Percentiles rank a stretch among this genome's conserved stretches.
phyloP scores from a whole-genome alignment of 2,329 filamentous ascomycete species.

The Magnaporthiopsis incrustans region DNA sequence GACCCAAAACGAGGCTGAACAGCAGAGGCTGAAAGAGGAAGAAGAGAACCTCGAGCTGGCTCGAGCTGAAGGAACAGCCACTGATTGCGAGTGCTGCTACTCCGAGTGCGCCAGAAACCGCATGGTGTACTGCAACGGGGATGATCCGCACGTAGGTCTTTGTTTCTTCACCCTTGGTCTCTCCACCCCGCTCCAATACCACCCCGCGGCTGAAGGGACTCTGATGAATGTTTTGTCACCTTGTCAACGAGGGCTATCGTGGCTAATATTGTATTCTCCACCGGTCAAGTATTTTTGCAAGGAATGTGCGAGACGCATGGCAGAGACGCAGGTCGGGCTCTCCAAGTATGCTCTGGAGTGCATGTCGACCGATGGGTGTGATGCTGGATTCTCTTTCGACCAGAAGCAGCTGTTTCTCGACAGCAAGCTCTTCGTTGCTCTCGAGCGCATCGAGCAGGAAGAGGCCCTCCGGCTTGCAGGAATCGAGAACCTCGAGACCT shows the following conservation, averaged over 20 bases:
- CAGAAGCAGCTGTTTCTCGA: constrained; percentile 52
- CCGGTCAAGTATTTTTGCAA: constrained; percentile 57
- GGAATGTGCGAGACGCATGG: constrained; percentile 55
- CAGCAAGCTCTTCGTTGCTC: constrained; percentile 46
- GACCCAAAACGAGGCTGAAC: constrained; percentile 15
- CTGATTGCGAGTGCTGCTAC: constrained; percentile 70
- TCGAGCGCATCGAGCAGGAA: constrained; percentile 66
- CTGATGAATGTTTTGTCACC: background rate
- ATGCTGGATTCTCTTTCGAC: constrained; percentile 46
- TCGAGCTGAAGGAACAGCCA: constrained; percentile 40
- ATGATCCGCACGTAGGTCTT: constrained; percentile 37
- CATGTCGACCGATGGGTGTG: constrained; percentile 62
- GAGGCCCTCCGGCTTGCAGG: constrained; percentile 60
- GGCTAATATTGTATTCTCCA: background rate
- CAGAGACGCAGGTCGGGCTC: constrained; percentile 60
- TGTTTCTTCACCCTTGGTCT: constrained; percentile 1
- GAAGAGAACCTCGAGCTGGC: constrained; percentile 32
- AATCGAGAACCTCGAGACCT: constrained; percentile 64
- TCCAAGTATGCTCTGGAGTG: constrained; percentile 62
- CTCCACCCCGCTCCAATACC: background rate
- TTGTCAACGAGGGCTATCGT: background rate
- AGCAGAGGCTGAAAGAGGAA: constrained; percentile 26
- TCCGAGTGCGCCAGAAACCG: constrained; percentile 56
- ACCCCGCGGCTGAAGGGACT: background rate
- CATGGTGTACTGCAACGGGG: constrained; percentile 59